These are phyloP conservation scores for Blastobotrys petasosporus DNA, from an alignment of 1,139 yeast species.

Conservation along the genomic window DNA sequence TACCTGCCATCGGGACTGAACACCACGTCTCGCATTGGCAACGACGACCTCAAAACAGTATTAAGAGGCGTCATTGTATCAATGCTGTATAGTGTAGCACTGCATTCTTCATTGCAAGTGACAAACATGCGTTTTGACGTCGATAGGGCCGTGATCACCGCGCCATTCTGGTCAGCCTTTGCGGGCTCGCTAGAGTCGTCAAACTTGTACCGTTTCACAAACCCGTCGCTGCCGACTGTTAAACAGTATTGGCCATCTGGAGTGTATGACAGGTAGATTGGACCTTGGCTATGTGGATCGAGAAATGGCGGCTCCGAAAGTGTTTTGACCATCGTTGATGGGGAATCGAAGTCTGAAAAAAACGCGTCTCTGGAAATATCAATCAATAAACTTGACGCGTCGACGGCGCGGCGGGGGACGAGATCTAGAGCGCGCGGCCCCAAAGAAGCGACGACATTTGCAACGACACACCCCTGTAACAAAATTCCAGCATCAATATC, in stretches of 20 bases:
- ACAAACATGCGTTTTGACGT: conserved; percentile 25
- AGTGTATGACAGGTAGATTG: conserved; percentile 32
- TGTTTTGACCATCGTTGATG: background rate
- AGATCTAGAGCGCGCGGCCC: too few species aligned
- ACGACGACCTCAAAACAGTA: conserved; percentile 36
- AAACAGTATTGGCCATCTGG: conserved; percentile 32
- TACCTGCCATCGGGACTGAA: conserved; percentile 69
- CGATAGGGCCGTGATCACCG: conserved; percentile 20
- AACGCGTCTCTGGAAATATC: too few species aligned
- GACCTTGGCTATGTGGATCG: conserved; percentile 36
- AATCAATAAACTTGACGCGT: too few species aligned
- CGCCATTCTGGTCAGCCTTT: conserved; percentile 30
- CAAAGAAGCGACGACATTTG: too few species aligned
- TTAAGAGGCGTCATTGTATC: conserved; percentile 23
- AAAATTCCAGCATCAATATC: too few species aligned
- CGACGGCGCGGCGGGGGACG: too few species aligned
- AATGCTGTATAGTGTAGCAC: conserved; percentile 30
- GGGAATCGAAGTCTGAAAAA: background rate
- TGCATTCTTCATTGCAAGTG: conserved; percentile 36
- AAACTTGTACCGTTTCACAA: conserved; percentile 33
- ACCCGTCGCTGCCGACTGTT: conserved; percentile 35
- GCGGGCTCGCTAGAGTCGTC: conserved; percentile 30
- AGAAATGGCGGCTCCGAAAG: conserved; percentile 15
- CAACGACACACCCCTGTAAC: too few species aligned
- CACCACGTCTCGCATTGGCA: conserved; percentile 60